These are phyloP conservation scores for Dictyostelium purpureum DNA, from an alignment of 78 protist genomes.

Conservation along the genomic window DNA sequence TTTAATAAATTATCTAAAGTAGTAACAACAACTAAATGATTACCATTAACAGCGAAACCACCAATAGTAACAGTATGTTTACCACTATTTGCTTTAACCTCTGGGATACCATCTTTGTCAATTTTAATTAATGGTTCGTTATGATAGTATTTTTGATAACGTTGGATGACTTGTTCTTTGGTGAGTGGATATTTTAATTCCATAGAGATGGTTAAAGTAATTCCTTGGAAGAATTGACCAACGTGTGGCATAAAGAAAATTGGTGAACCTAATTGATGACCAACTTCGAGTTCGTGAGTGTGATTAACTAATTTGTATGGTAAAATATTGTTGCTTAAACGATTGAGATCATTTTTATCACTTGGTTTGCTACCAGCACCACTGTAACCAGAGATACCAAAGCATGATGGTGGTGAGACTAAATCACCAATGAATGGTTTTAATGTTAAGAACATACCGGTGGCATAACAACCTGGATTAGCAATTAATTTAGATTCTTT, in stretches of 20 bases:
- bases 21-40: constrained; percentile 79
- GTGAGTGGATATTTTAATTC: constrained; percentile 35
- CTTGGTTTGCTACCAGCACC: constrained; percentile 89
- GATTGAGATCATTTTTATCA: constrained; percentile 73
- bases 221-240: constrained; percentile 89
- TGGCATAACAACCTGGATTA: constrained; percentile 88
- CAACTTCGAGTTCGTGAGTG: constrained; percentile 85
- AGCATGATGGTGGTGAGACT: constrained; percentile 71
- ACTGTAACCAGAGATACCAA: constrained; percentile 84
- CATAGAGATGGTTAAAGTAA: constrained; percentile 71
- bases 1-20: constrained; percentile 88
- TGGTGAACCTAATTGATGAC: constrained; percentile 75
- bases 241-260: constrained; percentile 88
- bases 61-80: constrained; percentile 81
- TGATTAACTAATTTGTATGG: constrained; percentile 83
- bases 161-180: constrained; percentile 40
- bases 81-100: constrained; percentile 63
- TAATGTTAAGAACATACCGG: constrained; percentile 75
- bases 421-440: constrained; percentile 59
- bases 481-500: constrained; percentile 61
- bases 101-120: constrained; percentile 64
- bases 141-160: constrained; percentile 39
- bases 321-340: constrained; percentile 76
- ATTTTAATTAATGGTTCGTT: constrained; percentile 78
- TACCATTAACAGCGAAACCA: constrained; percentile 75